Evolutionary conservation across 164 flowering plant genomes (phyloP).

Genomic region (Berberis vulgaris): DNA sequence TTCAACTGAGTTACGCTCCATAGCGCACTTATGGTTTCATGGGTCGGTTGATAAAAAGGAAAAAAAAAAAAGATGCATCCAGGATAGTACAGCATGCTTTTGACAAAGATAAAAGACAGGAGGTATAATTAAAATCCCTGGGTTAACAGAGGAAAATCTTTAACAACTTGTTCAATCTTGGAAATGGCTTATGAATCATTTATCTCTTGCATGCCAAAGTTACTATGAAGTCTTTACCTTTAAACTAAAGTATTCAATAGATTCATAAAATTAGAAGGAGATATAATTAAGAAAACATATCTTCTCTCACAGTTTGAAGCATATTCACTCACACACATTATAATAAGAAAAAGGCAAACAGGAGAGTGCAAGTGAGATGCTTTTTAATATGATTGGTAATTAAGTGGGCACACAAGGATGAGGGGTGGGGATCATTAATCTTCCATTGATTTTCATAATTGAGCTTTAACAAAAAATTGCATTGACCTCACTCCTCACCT

Average conservation of each 20-base stretch:
- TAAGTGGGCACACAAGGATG: conserved; percentile 23
- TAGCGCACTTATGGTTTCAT: too few species aligned
- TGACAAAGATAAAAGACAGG: too few species aligned
- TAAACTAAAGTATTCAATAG: neutral
- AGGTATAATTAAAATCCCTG: too few species aligned
- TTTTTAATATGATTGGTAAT: conserved; percentile 26
- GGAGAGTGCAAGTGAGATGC: conserved; percentile 29
- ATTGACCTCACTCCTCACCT: conserved; percentile 25
- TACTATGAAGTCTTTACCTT: neutral
- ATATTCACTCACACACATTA: conserved; percentile 17
- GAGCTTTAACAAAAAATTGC: conserved; percentile 20
- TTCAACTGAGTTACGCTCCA: too few species aligned
- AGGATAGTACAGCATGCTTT: too few species aligned
- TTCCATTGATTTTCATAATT: conserved; percentile 15
- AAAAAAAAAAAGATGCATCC: too few species aligned
- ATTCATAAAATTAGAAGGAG: neutral
- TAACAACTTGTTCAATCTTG: too few species aligned
- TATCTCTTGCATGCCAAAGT: neutral
- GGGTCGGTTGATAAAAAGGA: too few species aligned
- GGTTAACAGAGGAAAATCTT: too few species aligned
- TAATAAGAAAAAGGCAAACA: conserved; percentile 16
- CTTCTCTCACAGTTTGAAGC: conserved; percentile 10
- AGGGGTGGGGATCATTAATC: conserved; percentile 14
- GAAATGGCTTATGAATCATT: neutral
- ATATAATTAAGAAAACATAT: conserved; percentile 9